These are phyloP conservation scores for Xylaria multiplex DNA, from an alignment of 2,329 filamentous ascomycete species.

Conservation along the genomic window DNA sequence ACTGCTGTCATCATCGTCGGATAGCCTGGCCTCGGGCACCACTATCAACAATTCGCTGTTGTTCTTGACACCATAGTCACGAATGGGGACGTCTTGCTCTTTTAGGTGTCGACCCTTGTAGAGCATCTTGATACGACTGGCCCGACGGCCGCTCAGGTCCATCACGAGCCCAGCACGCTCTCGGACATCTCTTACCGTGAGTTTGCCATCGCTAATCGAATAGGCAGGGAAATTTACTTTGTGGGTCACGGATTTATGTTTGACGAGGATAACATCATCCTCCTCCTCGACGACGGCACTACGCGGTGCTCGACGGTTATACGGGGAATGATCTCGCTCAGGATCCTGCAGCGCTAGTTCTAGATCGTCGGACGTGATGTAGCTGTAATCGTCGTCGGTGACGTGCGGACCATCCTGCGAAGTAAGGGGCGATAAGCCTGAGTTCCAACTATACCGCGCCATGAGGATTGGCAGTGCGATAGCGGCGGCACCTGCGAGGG, in stretches of 20 bases:
- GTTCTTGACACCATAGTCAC: conserved; percentile 70
- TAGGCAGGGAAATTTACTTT: conserved; percentile 79
- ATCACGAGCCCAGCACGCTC: conserved; percentile 75
- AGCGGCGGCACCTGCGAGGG: conserved; percentile 59
- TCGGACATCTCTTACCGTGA: conserved; percentile 72
- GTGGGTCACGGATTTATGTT: conserved; percentile 72
- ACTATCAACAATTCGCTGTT: conserved; percentile 70
- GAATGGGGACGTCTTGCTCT: conserved; percentile 66
- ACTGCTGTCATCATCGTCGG: conserved; percentile 54
- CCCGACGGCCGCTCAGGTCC: conserved; percentile 65
- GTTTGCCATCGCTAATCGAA: conserved; percentile 77
- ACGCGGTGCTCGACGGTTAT: conserved; percentile 47
- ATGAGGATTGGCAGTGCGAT: conserved; percentile 63
- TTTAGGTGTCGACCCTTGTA: conserved; percentile 79
- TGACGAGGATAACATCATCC: conserved; percentile 76
- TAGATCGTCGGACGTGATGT: conserved; percentile 83
- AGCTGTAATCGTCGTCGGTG: conserved; percentile 80
- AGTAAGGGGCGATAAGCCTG: conserved; percentile 61
- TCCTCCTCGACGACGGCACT: conserved; percentile 67
- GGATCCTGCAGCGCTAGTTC: conserved; percentile 55
- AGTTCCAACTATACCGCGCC: conserved; percentile 64
- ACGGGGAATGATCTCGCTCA: conserved; percentile 55
- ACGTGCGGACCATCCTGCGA: conserved; percentile 67
- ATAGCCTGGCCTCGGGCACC: conserved; percentile 59
- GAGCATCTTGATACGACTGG: conserved; percentile 70